Evolutionary conservation across 2,329 filamentous ascomycete genomes (phyloP).

Genomic region (Talaromyces islandicus): DNA sequence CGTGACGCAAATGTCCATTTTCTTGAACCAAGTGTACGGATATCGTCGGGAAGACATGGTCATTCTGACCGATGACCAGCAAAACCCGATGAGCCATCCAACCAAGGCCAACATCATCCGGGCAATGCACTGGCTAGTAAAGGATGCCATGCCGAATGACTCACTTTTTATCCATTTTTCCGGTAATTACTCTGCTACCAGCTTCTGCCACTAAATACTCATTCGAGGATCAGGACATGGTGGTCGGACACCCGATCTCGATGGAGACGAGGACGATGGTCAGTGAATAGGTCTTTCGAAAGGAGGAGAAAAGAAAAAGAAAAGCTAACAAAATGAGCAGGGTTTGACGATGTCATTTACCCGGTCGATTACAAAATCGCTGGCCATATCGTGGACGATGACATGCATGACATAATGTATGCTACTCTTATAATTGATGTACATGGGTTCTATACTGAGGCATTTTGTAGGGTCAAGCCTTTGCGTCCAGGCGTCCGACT

Average conservation of each 20-base stretch:
- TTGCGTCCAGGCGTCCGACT: constrained; percentile 80
- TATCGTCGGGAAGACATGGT: constrained; percentile 98
- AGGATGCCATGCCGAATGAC: constrained; percentile 85
- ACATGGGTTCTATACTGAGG: neutral
- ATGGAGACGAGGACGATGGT: constrained; percentile 70
- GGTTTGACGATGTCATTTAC: constrained; percentile 73
- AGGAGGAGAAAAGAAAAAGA: neutral
- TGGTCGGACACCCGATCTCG: constrained; percentile 65
- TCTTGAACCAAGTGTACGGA: constrained; percentile 75
- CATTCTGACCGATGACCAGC: constrained; percentile 89
- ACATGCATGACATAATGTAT: constrained; percentile 65
- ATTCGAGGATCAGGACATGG: constrained; percentile 54
- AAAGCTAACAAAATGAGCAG: constrained; percentile 12
- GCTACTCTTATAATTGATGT: constrained; percentile 2
- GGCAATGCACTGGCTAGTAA: constrained; percentile 98
- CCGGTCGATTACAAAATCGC: constrained; percentile 64
- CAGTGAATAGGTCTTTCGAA: neutral
- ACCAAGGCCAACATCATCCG: constrained; percentile 91
- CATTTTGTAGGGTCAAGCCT: constrained; percentile 53
- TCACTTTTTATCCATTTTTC: constrained; percentile 97
- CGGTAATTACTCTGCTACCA: constrained; percentile 45
- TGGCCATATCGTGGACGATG: constrained; percentile 71
- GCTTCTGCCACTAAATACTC: neutral
- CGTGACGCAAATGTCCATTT: constrained; percentile 91
- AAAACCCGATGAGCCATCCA: constrained; percentile 93